A percentile compares a stretch with the other conserved stretches of the same genome.
phyloP scores from a whole-genome alignment of 805 yeast genomes.

The Starmerella stigmatis region DNA sequence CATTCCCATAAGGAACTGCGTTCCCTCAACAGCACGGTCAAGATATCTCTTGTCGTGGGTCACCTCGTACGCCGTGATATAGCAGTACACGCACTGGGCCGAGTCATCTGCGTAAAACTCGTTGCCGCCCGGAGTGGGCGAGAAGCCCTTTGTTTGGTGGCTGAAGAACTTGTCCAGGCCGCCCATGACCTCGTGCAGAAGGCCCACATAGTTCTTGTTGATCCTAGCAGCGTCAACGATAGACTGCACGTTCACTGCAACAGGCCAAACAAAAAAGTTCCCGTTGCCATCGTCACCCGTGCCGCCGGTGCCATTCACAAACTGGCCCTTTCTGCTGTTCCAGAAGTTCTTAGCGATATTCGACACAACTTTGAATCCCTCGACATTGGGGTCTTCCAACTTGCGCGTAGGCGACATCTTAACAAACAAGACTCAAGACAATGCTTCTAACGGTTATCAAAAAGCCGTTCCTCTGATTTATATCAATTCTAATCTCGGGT shows the following conservation, averaged over 20 bases:
- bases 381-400: constrained; percentile 26
- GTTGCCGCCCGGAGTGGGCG: constrained; percentile 52
- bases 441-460: too few relatives aligned
- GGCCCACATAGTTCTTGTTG: constrained; percentile 42
- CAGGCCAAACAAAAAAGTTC: constrained; percentile 56
- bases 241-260: constrained; percentile 55
- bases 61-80: constrained; percentile 57
- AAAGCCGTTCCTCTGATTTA: too few relatives aligned
- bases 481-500: not conserved
- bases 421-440: too few relatives aligned
- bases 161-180: constrained; percentile 45
- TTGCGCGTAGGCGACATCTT: constrained; percentile 8
- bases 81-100: constrained; percentile 60
- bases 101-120: constrained; percentile 68
- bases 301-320: constrained; percentile 26
- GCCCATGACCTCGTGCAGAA: constrained; percentile 43
- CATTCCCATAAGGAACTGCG: constrained; percentile 55
- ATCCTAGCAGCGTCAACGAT: constrained; percentile 51
- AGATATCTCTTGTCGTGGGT: constrained; percentile 46
- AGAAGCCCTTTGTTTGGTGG: constrained; percentile 43
- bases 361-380: constrained; percentile 25
- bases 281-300: constrained; percentile 41
- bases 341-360: constrained; percentile 25
- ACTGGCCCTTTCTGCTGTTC: constrained; percentile 22
- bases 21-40: constrained; percentile 48